Conservation (phyloP, 2,329 filamentous ascomycete genomes). For the Incumbomyces lentus region DNA sequence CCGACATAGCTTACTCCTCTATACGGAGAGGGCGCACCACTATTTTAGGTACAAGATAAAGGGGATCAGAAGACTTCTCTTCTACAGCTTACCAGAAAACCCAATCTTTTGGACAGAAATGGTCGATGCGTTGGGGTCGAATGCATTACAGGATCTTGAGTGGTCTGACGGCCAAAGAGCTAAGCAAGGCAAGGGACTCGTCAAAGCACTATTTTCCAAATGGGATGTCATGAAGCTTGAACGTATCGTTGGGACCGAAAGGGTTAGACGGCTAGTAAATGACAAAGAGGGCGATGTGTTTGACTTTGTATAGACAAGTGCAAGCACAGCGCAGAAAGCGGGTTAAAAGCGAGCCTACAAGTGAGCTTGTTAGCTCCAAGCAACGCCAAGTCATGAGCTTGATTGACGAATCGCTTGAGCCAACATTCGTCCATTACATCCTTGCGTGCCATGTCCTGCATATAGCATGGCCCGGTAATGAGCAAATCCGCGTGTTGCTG, state of each 20-base stretch:
- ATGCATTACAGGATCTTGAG: conserved; percentile 44
- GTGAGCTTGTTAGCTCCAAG: no score
- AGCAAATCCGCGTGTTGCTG: no score
- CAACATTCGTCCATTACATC: no score
- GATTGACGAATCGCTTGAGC: no score
- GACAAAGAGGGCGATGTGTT: conserved; percentile 80
- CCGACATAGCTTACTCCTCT: conserved; percentile 71
- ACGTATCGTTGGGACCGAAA: conserved; percentile 69
- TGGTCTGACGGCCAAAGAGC: conserved; percentile 45
- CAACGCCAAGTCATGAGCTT: no score
- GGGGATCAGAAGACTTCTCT: conserved; percentile 72
- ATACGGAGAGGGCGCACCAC: conserved; percentile 93
- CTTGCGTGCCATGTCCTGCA: no score
- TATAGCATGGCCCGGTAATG: no score
- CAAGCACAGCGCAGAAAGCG: no score
- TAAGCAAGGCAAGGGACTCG: conserved; percentile 37
- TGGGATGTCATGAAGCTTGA: conserved; percentile 87
- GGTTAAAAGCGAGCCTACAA: no score
- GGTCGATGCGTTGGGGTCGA: conserved; percentile 31
- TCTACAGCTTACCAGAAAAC: conserved; percentile 88
- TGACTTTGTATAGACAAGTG: conserved; percentile 57
- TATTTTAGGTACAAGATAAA: conserved; percentile 78
- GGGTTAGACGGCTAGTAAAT: conserved; percentile 72
- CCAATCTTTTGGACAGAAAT: conserved; percentile 43
- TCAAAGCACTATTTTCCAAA: conserved; percentile 62